Evolutionary conservation across 2,329 filamentous ascomycete species (phyloP).

Genomic region (Fusarium solani-melongenae): DNA sequence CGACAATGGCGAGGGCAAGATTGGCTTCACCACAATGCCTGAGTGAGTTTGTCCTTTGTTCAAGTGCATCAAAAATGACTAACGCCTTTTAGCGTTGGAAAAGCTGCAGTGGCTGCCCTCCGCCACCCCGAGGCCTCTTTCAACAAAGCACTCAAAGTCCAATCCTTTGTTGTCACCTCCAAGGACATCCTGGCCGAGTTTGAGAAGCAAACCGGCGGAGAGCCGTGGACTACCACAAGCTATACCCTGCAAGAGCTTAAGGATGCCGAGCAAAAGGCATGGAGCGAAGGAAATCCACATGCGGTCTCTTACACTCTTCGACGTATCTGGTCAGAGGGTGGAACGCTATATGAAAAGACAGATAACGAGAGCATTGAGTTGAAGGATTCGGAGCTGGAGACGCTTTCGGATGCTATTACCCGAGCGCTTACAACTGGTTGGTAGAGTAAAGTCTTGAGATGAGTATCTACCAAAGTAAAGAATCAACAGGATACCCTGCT

Average conservation of each 20-base stretch:
- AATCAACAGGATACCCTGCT: neutral
- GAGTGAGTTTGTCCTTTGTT: constrained; percentile 63
- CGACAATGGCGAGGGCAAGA: constrained; percentile 68
- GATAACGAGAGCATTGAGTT: constrained; percentile 71
- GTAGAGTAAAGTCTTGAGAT: neutral
- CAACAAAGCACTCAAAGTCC: constrained; percentile 71
- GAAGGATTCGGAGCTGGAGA: constrained; percentile 61
- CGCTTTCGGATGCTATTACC: constrained; percentile 52
- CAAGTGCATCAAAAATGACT: neutral
- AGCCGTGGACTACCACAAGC: constrained; percentile 53
- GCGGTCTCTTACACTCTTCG: constrained; percentile 70
- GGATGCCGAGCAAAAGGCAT: constrained; percentile 68
- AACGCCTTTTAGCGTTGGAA: constrained; percentile 66
- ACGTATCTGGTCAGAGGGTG: constrained; percentile 79
- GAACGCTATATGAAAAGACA: constrained; percentile 75
- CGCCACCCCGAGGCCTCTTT: constrained; percentile 64
- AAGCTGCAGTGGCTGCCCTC: constrained; percentile 71
- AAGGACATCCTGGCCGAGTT: constrained; percentile 73
- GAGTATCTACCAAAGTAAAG: neutral
- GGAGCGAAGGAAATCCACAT: constrained; percentile 61
- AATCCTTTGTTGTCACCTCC: constrained; percentile 76
- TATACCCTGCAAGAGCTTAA: constrained; percentile 63
- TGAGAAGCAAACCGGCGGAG: constrained; percentile 70
- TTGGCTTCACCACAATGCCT: constrained; percentile 77
- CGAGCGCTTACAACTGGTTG: constrained; percentile 31